A percentile compares a stretch with the other conserved stretches of the same genome.
These are phyloP conservation scores for Solanum raphanifolium DNA, from an alignment of 257 asterid genomes.

Conservation along the genomic window DNA sequence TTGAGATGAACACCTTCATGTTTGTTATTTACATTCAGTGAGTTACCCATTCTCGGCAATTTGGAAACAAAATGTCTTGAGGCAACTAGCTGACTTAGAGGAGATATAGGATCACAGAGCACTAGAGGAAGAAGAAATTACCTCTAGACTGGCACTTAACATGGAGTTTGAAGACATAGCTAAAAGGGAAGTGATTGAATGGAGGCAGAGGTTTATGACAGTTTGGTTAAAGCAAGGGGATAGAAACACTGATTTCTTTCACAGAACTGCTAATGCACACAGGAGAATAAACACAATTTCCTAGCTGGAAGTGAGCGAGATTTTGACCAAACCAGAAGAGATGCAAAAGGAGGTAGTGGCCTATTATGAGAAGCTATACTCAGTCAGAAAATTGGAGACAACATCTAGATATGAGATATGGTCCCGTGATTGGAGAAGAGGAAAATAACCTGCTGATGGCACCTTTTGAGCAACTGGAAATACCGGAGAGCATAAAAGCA, in stretches of 20 bases:
- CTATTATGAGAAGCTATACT: neutral
- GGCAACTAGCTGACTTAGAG: neutral
- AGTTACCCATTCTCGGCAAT: neutral
- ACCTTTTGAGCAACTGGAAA: neutral
- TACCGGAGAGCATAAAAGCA: neutral
- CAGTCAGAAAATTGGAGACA: neutral
- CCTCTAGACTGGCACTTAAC: neutral
- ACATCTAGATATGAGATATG: neutral
- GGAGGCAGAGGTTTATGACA: neutral
- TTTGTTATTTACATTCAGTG: neutral
- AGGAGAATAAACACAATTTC: neutral
- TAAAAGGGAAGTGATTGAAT: neutral
- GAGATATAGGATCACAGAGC: neutral
- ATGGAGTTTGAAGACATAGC: neutral
- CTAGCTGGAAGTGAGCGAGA: neutral
- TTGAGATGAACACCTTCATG: neutral
- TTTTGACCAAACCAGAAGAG: neutral
- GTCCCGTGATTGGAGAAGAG: neutral
- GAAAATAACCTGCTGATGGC: neutral
- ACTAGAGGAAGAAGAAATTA: neutral
- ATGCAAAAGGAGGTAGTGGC: neutral
- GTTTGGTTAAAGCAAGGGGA: neutral
- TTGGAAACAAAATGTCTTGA: neutral
- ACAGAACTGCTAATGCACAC: neutral
- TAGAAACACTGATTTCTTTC: neutral